Base-by-base conservation (phyloP, 2,329 filamentous ascomycete species). In the Colletotrichum lentis region DNA sequence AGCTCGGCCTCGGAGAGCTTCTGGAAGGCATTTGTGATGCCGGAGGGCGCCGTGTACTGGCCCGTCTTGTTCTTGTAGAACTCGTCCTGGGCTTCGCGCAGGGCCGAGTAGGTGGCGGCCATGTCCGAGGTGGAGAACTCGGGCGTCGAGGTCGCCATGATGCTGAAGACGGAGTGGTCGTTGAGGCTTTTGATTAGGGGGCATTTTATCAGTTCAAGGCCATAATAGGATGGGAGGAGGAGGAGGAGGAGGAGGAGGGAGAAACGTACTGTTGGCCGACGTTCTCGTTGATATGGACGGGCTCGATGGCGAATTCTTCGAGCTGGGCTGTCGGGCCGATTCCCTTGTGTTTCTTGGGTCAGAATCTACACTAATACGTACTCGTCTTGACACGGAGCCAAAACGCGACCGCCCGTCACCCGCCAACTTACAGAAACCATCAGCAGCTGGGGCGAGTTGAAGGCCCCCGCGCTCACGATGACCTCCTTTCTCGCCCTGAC, bases 151-250 rank as follows among this genome's bases (percentile, higher is more conserved):
- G 55, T 71, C 0, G 73, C 74, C 71, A 74, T 74, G 47, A 75
- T 74, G 67, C 72, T 74, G 67, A 73, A 75, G 24, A 75, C 71
- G 39, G 71, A 73, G 69, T 75, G 74, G 39, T 74, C 74, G 56
- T 73, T 74, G 14, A 75, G 69, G 39, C 73, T 74, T 24, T 10
- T 5, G 31, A 18, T 52, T 52, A 5, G 27, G 41, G 41, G 27
- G 2, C 6, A 1, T 16, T 31, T 16, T 31, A n/a, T 66, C 18
- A 66, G 64, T 27, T 47, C 14, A 18, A 59, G 1, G 11, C 12
- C 7, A 12, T 4, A 7, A 14, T 2, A 8, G 11, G n/a, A 35
- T 1, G 16, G 1, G 20, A 2, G 3, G 14, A 4, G 18, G 20
- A 35, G 14, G 27, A 31, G 8, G 27, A 8, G n/a, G 18, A 16